Base-by-base conservation (phyloP, 2,329 filamentous ascomycete genomes). In the Hortaea sp. region DNA sequence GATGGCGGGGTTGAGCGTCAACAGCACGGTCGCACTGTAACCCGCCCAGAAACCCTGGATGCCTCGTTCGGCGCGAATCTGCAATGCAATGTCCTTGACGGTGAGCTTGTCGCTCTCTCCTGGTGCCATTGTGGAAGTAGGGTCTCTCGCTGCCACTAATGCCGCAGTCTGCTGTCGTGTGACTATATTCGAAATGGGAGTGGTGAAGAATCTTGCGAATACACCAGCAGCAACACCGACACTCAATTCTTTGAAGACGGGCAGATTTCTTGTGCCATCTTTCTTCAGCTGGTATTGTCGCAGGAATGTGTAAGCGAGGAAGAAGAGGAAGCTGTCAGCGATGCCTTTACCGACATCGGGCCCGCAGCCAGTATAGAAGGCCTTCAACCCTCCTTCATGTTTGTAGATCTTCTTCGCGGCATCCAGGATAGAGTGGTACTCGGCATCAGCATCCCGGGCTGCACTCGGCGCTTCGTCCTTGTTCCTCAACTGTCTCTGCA, bases 1-100 rank as follows among this genome's bases (percentile, higher is more conserved):
- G 52, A 95, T 76, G 53, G 84, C 83, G 1, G 89, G 88, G 58
- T 95, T 95, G 29, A 94, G 71, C 1, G 88, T 89, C 43, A 94
- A 68, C 35, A 95, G 74, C 48, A 94, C 65, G 20, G 78, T 82
- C 1, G 88, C 87, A 13, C 84, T 86, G 63, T 94, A 94, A 0
- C 88, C 88, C 0, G 87, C 83, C 89, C 88, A 95, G 57, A 95
- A 83, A 2, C 87, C 88, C 39, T 71, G 61, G 7, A 88, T 49
- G 0, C 88, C 88, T 55, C 83, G 84, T 61, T 90, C 83, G 1
- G 69, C 59, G 37, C 71, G 68, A 49, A 94, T 89, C 38, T 77
- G 72, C 1, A 69, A 64, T 12, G 82, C 73, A 29, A 87, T 85
- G 43, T 82, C 73, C 29, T 72, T 49, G 62, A 73, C 53, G 58